These are phyloP conservation scores for Thermoascus crustaceus DNA, from an alignment of 2,329 filamentous ascomycete genomes.

Conservation along the genomic window DNA sequence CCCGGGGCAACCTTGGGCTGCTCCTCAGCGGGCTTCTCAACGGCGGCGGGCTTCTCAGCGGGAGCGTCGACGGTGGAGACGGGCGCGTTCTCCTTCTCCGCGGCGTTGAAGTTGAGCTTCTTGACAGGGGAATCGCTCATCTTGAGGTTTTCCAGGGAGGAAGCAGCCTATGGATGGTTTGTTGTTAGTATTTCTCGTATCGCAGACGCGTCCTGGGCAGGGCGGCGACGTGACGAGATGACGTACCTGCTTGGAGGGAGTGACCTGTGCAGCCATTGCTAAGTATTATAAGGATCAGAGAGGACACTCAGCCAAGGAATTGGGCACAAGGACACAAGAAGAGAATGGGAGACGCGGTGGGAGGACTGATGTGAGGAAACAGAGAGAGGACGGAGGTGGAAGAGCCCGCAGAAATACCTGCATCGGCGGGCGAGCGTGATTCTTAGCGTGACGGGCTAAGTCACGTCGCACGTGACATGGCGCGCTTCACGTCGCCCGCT, in stretches of 20 bases:
- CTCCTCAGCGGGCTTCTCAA: slow-evolving; percentile 34
- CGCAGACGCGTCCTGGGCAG: slow-evolving; percentile 22
- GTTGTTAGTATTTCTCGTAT: slow-evolving; percentile 32
- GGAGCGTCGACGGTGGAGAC: slow-evolving; percentile 46
- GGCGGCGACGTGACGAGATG: slow-evolving; percentile 31
- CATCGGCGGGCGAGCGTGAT: slow-evolving; percentile 24
- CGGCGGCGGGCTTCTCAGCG: slow-evolving; percentile 47
- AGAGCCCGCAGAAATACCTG: slow-evolving; percentile 25
- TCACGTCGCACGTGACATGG: slow-evolving; percentile 32
- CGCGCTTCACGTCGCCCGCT: slow-evolving; percentile 15
- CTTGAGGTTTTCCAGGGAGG: slow-evolving; percentile 78
- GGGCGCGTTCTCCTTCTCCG: slow-evolving; percentile 73
- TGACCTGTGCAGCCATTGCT: slow-evolving; percentile 69
- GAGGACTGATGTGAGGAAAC: slow-evolving; percentile 14
- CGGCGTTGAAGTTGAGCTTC: slow-evolving; percentile 70
- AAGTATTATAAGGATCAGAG: slow-evolving; percentile 12
- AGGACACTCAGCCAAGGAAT: slow-evolving; percentile 16
- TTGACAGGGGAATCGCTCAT: slow-evolving; percentile 82
- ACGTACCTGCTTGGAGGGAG: slow-evolving; percentile 64
- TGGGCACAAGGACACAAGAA: slow-evolving; percentile 10
- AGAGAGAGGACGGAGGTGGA: slow-evolving; percentile 13
- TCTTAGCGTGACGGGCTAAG: slow-evolving; percentile 31
- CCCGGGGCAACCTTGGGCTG: slow-evolving; percentile 39
- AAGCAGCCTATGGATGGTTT: slow-evolving; percentile 58
- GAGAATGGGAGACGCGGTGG: slow-evolving; percentile 6